Evolutionary conservation across 345 rosid genomes (phyloP).

Genomic region (Citrus sinensis): DVS_A1.0 CM039163.1:3008001-3008500

Average conservation of each 20-base stretch:
- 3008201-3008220: not conserved
- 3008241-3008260: not conserved
- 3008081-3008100: not conserved
- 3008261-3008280: slow-evolving; percentile 45
- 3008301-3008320: slow-evolving; percentile 72
- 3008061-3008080: not conserved
- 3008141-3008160: not conserved
- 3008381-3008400: slow-evolving; percentile 48
- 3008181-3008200: not conserved
- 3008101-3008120: not conserved
- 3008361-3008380: slow-evolving; percentile 51
- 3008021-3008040: not conserved
- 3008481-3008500: not conserved
- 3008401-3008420: slow-evolving; percentile 94
- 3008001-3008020: not conserved
- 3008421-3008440: not conserved
- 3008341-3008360: slow-evolving; percentile 46
- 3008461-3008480: not conserved
- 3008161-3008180: not conserved
- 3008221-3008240: not conserved
- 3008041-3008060: not conserved
- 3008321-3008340: slow-evolving; percentile 66
- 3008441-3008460: not conserved
- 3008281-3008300: slow-evolving; percentile 75
- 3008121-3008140: not conserved